Evolutionary conservation across 805 yeast genomes (phyloP), one percentile per base, ranked within the genome.

Genomic region (Wickerhamomyces canadensis): DNA sequence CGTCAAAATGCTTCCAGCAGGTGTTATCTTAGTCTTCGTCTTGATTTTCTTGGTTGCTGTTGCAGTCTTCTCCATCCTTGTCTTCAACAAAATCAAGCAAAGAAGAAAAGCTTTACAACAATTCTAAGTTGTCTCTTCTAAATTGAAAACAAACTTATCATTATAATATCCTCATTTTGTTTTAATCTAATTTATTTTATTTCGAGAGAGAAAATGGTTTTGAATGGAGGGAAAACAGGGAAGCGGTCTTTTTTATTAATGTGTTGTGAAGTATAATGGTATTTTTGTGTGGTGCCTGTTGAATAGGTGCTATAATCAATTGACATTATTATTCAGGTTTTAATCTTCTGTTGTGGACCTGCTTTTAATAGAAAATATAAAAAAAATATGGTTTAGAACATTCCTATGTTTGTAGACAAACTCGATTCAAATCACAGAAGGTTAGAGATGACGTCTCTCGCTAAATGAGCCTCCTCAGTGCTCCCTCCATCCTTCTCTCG

Each of bases 1-100:
- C 16, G 19, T 27, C 36, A 43, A 44, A 53, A 54, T 55, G 59
- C 54, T 55, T 38, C 59, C 59, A 55, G 46, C 56, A 32, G 59
- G 59, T 55, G 59, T 55, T 48, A 55, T 55, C 44, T 47, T 55
- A 45, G 59, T 55, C 43, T 55, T 55, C 48, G 51, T 47, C 40
- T 37, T 55, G 28, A 27, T 55, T 33, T 49, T 49, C 39, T 49
- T 53, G 42, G 47, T 54, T 35, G 59, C 54, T 37, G 27, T 47
- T 31, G 53, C 47, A 30, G 36, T 51, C 27, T 16, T 40, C 33
- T 32, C 24, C 28, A 38, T 45, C 27, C 19, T 36, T 31, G 15
- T 33, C 30, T 36, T 24, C 40, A 50, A 49, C 34, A n/a, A 17
- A 24, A 6, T 38, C 34, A 31, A 37, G 33, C 48, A 47, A 38